Base-by-base conservation (phyloP, 2,329 filamentous ascomycete genomes). In the Colletotrichum sp. region DNA sequence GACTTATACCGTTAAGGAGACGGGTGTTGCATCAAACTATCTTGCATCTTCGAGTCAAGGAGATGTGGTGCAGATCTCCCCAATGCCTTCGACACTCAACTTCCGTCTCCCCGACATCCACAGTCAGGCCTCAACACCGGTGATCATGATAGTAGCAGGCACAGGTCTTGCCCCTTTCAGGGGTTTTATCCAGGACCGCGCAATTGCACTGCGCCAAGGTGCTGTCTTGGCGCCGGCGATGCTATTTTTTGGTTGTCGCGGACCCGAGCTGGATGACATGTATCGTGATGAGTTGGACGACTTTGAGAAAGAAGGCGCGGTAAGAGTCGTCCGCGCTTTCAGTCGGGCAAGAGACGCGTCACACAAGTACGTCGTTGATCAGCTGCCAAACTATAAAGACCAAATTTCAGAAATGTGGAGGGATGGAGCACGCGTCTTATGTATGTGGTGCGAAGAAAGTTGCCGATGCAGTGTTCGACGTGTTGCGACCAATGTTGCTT, bases 1-100 rank as follows among this genome's bases (percentile, higher is more conserved):
- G 31, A 95, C 93, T 5, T 95, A 93, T 83, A 88, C 88, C 5
- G 88, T 95, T 1, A 87, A 94, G 65, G 87, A 92, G 62, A 85
- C 85, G 4, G 90, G 89, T 67, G 88, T 90, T 2, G 87, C 89
- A 9, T 88, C 87, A 1, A 87, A 84, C 34, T 91, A 90, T 79
- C 84, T 91, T 2, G 83, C 87, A 18, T 81, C 82, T 2, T 80
- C 87, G 0, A 79, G 80, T 11, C 36, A 78, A 0, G 76, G 77
- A 16, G 78, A 84, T 74, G 69, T 79, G 36, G 63, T 84, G 63
- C 75, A 80, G 36, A 78, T 92, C 84, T 74, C 89, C 2, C 74
- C 79, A 33, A 78, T 78, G 3, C 77, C 73, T 6, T 75, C 78
- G 0, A 81, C 3, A 81, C 85, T 11, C 90, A 34, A 18, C 18